phyloP scores from a whole-genome alignment of 2,329 filamentous ascomycete species.

The Fusarium sp. region DNA sequence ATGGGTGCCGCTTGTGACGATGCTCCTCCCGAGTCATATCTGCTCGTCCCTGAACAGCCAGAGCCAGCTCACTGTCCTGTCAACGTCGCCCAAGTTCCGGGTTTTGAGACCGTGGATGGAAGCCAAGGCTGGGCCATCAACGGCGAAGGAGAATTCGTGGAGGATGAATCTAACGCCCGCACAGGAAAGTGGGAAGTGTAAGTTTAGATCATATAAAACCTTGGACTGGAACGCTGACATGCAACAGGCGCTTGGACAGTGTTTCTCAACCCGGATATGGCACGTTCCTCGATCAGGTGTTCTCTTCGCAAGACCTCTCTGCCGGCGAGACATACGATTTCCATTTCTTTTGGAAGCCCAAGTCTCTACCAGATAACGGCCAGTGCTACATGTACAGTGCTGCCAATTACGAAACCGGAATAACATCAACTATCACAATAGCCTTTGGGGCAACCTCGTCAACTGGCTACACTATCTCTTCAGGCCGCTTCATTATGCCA shows the following conservation, averaged over 20 bases:
- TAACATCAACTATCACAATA: no score
- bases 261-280: no score
- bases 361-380: neutral
- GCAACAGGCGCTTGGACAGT: rapidly evolving
- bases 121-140: neutral
- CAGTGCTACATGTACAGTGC: neutral
- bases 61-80: neutral
- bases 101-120: neutral
- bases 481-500: neutral
- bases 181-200: slow-evolving; percentile 13
- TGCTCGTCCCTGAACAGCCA: neutral
- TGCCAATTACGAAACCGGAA: neutral
- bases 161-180: neutral
- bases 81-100: neutral
- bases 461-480: slow-evolving; percentile 4
- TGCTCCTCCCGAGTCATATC: neutral
- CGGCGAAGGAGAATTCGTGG: rapidly evolving
- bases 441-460: neutral
- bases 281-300: neutral
- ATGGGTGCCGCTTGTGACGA: neutral
- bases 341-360: slow-evolving; percentile 18
- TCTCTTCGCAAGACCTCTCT: rapidly evolving
- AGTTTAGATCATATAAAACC: rapidly evolving
- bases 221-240: neutral
- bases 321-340: neutral